A percentile compares a stretch with the other conserved stretches of the same genome.
phyloP scores from a whole-genome alignment of 106 monocot genomes.

The Dendrobium chrysotoxum region DNA sequence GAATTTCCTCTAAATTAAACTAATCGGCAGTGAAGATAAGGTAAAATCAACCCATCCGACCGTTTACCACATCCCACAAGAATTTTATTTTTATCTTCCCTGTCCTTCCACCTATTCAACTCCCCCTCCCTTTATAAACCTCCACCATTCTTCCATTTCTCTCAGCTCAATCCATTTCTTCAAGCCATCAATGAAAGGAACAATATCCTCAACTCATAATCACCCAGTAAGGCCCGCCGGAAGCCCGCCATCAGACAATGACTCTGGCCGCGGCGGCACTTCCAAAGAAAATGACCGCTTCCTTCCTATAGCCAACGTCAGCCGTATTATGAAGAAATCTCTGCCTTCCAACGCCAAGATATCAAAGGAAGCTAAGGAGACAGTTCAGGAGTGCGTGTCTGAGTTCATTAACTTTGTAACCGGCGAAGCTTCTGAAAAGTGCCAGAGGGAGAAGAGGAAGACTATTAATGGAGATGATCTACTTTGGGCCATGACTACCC shows the following conservation, averaged over 20 bases:
- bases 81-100: no score
- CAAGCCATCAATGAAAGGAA: conserved; percentile 11
- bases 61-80: no score
- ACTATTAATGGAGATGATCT: conserved; percentile 69
- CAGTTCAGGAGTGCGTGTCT: conserved; percentile 70
- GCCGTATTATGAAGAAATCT: conserved; percentile 39
- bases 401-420: conserved; percentile 80
- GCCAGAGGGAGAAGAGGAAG: conserved; percentile 71
- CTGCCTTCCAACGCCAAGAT: conserved; percentile 70
- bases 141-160: no score
- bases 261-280: no score
- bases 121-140: no score
- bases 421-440: conserved; percentile 68
- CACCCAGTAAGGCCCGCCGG: neutral
- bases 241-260: conserved; percentile 15
- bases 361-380: conserved; percentile 71
- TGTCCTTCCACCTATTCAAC: no score
- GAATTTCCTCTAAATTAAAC: no score
- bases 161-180: no score
- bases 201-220: neutral
- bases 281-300: conserved; percentile 27
- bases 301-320: conserved; percentile 48
- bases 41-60: no score
- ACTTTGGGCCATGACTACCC: conserved; percentile 63
- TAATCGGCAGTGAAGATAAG: no score